Evolutionary conservation across 768 basidiomycete species (phyloP), one percentile per base, ranked within the genome.

Genomic region (Lactarius pseudohatsudake): DNA sequence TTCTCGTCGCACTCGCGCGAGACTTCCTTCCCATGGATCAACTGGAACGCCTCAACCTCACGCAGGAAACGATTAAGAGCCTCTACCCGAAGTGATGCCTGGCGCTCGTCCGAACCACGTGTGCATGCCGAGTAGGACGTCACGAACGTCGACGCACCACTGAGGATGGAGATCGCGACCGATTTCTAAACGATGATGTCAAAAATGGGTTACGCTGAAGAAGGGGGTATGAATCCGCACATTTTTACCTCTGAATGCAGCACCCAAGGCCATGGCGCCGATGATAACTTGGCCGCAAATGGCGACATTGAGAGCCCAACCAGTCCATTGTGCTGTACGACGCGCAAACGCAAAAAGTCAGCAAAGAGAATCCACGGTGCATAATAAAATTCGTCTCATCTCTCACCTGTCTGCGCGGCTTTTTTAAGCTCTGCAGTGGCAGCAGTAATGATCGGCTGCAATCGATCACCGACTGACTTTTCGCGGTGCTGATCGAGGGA

Each of bases 41-140:
- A 77, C 59, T 80, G 71, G 70, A 87, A 88, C 3, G 84, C 83
- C 55, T 80, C 72, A 41, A 80, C 79, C 68, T 90, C 86, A 34
- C 89, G 85, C 28, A 91, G 76, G 69, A 85, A 92, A 28, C 85
- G 81, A 28, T 89, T 85, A 1, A 91, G 79, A 64, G 87, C 86
- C 68, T 86, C 85, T 3, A 78, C 79, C 15, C 84, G 73, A 38
- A 80, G 78, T 0, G 86, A 88, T 20, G 81, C 61, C 66, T 90
- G 87, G 2, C 89, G 90, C 70, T 91, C 89, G 43, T 84, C 83
- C 0, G 88, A 86, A 15, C 89, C 89, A 34, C 88, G 84, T 26
- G 83, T 80, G 15, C 85, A 84, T 4, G 89, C 90, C 30, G 91
- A 80, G 75, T 88, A 91, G 1, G 89, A 86, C n/a, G 89, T 88